Evolutionary conservation across 768 basidiomycete species (phyloP), one percentile per base, ranked within the genome.

Genomic region (Mycena alexandri): DNA sequence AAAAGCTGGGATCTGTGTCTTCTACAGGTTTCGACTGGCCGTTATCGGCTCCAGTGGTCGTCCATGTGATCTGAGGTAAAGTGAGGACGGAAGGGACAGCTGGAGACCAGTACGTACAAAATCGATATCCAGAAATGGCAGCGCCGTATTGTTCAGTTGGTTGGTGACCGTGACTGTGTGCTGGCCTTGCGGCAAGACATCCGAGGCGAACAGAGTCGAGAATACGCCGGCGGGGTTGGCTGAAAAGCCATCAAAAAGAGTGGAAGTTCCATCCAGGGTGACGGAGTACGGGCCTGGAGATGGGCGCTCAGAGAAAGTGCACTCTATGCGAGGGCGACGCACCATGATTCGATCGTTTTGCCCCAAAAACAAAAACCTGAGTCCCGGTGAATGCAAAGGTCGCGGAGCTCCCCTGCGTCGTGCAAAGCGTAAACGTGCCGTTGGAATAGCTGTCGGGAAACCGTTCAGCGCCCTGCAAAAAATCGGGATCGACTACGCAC

Each of bases 301-400:
- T 8, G 21, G 52, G 17, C 5, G 50, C 2, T 58, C 22, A 43
- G 22, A 22, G 5, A 3, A 54, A 14, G 22, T 3, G 8, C 13
- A 34, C 0, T 42, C 33, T 33, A 13, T 11, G 5, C 19, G 24
- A 41, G 24, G 36, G 38, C 16, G 6, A 29, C 59, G 42, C 67
- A 29, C 82, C 79, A 54, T 82, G 80, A 46, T 83, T 81, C 7
- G 22, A 0, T n/a, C 81, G 75, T 19, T 76, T 77, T 3, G 81
- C 80, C 4, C 81, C 82, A 36, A 75, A 80, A n/a, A 82, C 69
- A 74, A 72, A 81, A 46, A 82, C 51, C 16, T 69, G 72, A 5
- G 78, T 78, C n/a, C 81, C 81, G 33, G 79, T 80, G 71, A 82
- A 82, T 51, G 44, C 59, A 58, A 81, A 73, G 0, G 70, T 69